Conservation (phyloP, 805 yeast species). For the Wickerhamomyces hampshirensis region DNA sequence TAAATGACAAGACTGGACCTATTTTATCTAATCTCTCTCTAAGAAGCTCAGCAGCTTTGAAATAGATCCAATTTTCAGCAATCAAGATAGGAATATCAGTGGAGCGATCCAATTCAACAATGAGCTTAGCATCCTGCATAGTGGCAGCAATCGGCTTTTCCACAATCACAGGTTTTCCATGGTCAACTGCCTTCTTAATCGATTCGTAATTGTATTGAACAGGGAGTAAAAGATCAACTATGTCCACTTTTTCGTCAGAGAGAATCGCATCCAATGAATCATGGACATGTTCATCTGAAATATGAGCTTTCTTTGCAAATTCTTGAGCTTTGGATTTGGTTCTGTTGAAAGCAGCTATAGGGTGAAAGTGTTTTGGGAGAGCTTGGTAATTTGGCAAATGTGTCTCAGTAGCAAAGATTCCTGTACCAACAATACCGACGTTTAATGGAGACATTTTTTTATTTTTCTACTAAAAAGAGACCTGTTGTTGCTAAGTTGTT, state of each 20-base stretch:
- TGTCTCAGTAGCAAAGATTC: constrained; percentile 80
- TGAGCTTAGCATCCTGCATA: constrained; percentile 71
- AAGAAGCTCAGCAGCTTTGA: constrained; percentile 51
- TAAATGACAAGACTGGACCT: constrained; percentile 66
- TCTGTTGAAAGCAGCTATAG: constrained; percentile 76
- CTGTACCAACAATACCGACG: constrained; percentile 59
- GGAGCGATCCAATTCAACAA: constrained; percentile 59
- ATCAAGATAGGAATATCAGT: constrained; percentile 68
- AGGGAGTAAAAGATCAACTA: constrained; percentile 86
- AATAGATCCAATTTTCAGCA: constrained; percentile 84
- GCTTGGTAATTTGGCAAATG: constrained; percentile 73
- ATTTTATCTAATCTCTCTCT: constrained; percentile 60
- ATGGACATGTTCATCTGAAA: constrained; percentile 35
- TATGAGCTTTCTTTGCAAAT: constrained; percentile 63
- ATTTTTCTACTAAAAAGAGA: background rate
- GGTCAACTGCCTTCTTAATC: constrained; percentile 62
- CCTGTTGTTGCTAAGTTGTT: background rate
- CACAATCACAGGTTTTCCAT: constrained; percentile 72
- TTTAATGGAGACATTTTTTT: constrained; percentile 5
- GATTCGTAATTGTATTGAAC: constrained; percentile 71
- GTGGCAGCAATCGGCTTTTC: constrained; percentile 94
- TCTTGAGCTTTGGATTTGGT: constrained; percentile 77
- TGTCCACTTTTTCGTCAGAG: constrained; percentile 61
- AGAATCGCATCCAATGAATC: constrained; percentile 37
- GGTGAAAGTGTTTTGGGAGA: constrained; percentile 44